phyloP scores from a whole-genome alignment of 805 yeast genomes.

The Cyberlindnera mississippiensis region DNA sequence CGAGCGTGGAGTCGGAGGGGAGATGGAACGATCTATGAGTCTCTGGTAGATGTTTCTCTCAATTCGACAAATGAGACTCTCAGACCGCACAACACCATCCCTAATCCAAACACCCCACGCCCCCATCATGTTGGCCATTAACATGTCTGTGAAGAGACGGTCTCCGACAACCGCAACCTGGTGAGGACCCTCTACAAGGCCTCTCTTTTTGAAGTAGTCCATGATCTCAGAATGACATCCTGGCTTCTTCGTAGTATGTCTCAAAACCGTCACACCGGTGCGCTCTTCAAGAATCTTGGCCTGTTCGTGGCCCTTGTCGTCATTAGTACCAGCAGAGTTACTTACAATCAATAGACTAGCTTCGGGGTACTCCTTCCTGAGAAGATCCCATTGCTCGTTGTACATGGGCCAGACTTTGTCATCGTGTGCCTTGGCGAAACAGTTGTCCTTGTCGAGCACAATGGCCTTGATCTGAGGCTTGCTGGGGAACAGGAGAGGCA shows the following conservation, averaged over 20 bases:
- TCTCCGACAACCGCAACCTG: slow-evolving; percentile 90
- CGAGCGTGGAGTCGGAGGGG: slow-evolving; percentile 7
- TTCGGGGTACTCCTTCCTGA: slow-evolving; percentile 56
- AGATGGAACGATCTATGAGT: slow-evolving; percentile 6
- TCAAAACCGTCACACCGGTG: slow-evolving; percentile 65
- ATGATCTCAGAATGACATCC: slow-evolving; percentile 72
- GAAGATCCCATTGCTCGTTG: slow-evolving; percentile 47
- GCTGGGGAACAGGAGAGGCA: slow-evolving; percentile 43
- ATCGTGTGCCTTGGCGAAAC: slow-evolving; percentile 83
- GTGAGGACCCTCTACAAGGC: slow-evolving; percentile 39
- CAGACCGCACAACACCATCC: slow-evolving; percentile 64
- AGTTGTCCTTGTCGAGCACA: slow-evolving; percentile 91
- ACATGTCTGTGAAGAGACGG: slow-evolving; percentile 81
- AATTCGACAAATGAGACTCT: slow-evolving; percentile 45
- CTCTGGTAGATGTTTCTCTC: slow-evolving; percentile 39
- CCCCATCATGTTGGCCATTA: slow-evolving; percentile 95
- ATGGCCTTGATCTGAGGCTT: slow-evolving; percentile 56
- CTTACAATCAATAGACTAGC: slow-evolving; percentile 72
- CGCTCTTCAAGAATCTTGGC: slow-evolving; percentile 58
- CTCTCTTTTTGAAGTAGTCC: slow-evolving; percentile 50
- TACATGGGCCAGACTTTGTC: slow-evolving; percentile 79
- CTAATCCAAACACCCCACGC: slow-evolving; percentile 78
- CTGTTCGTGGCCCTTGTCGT: slow-evolving; percentile 55
- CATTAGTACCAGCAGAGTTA: slow-evolving; percentile 89
- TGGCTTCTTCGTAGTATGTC: slow-evolving; percentile 76